Evolutionary conservation across 257 asterid genomes (phyloP), one percentile per base, ranked within the genome.

Genomic region (Rehmannia glutinosa): DNA sequence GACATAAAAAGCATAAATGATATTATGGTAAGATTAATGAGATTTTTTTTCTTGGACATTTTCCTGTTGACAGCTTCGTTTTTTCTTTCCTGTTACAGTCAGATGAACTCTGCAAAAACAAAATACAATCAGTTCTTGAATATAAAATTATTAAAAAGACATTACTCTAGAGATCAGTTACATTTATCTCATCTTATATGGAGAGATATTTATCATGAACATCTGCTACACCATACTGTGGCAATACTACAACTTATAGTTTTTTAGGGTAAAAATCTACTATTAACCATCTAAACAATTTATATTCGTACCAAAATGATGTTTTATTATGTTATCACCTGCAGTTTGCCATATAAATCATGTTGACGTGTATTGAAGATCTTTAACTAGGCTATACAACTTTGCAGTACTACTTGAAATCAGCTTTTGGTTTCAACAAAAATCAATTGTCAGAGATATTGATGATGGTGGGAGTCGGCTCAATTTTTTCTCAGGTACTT

Each of bases 401-500:
- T 61, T 50, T 81, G 79, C 95, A 92, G 98, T 90, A 90, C 77
- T 92, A 90, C 74, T 66, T 92, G 85, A 92, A 92, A 79, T 83
- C 97, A 57, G 89, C 64, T 30, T 92, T 92, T 69, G 97, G 98
- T 54, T 92, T 90, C 75, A 66, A 86, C 78, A 90, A 92, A 59
- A 92, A 92, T 35, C 97, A 87, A 69, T 82, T 92, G 63, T 86
- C 98, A 28, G 97, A 92, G 79, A 84, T 92, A 67, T 78, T 85
- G 80, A 84, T 86, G 82, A 75, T 86, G 81, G 98, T 92, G 54
- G 98, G 97, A 68, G 60, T 87, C 3, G 98, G 98, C 81, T 86
- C 97, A 5, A 86, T 92, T 35, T 77, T 92, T 62, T 92, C 98
- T 15, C 98, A 92, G 97, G 98, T 92, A 92, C 64, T 12, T 24